These are phyloP conservation scores for Boletales sp. DNA, from an alignment of 768 basidiomycete species.

Conservation along the genomic window DNA sequence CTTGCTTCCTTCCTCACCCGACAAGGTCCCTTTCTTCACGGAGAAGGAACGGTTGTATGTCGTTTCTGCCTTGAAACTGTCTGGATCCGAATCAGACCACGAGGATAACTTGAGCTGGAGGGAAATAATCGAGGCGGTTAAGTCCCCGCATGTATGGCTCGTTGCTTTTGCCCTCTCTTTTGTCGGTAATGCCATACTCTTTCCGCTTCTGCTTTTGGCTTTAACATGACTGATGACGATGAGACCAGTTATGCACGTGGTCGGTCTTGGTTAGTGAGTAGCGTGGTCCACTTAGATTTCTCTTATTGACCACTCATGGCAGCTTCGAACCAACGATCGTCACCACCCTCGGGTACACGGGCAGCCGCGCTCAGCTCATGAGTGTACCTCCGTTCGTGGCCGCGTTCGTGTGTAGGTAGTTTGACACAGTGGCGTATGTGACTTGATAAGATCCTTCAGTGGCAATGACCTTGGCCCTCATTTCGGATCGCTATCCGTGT, in stretches of 20 bases:
- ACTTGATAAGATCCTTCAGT: constrained; percentile 20
- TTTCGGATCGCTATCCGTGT: constrained; percentile 51
- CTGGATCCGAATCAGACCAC: constrained; percentile 33
- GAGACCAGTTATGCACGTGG: constrained; percentile 11
- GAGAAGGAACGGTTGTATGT: constrained; percentile 49
- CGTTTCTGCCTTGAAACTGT: constrained; percentile 19
- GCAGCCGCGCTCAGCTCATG: constrained; percentile 55
- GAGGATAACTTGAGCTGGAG: constrained; percentile 53
- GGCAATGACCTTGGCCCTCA: constrained; percentile 38
- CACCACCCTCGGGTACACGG: constrained; percentile 53
- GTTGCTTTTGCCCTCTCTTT: constrained; percentile 50
- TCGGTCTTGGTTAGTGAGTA: constrained; percentile 8
- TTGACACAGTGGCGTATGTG: neutral
- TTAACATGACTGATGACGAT: neutral
- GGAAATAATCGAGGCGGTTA: constrained; percentile 48
- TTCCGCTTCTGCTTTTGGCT: too few species aligned
- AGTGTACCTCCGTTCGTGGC: constrained; percentile 52
- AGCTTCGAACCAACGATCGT: constrained; percentile 77
- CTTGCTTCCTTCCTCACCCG: constrained; percentile 44
- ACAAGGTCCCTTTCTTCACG: constrained; percentile 47
- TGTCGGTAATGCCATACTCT: constrained; percentile 37
- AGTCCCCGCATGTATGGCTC: constrained; percentile 53
- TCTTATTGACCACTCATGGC: constrained; percentile 29
- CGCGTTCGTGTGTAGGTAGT: constrained; percentile 42
- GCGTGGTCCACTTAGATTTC: constrained; percentile 16